Evolutionary conservation across 305 asterid species (phyloP).

Genomic region (Fraxinus paxiana): DNA sequence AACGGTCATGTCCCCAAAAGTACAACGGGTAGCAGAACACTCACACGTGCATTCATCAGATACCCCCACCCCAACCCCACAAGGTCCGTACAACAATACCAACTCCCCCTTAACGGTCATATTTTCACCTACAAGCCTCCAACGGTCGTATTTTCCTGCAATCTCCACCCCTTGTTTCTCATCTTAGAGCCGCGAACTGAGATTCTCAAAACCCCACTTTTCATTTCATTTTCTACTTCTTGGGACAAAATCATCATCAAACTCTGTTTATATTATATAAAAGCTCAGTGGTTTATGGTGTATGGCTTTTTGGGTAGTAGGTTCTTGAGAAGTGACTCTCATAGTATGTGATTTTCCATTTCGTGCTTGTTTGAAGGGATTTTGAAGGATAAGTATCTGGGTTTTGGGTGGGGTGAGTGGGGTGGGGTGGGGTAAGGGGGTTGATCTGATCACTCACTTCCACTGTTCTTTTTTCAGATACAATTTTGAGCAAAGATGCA

Average conservation of each 20-base stretch:
- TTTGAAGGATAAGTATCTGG: background rate
- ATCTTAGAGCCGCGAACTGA: constrained; percentile 44
- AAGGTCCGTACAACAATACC: constrained; percentile 41
- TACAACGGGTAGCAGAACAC: constrained; percentile 36
- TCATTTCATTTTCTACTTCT: constrained; percentile 28
- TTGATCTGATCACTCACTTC: constrained; percentile 23
- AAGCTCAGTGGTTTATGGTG: constrained; percentile 31
- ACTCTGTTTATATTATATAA: constrained; percentile 34
- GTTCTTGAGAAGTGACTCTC: constrained; percentile 31
- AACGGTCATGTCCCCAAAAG: constrained; percentile 53
- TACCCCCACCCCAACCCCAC: background rate
- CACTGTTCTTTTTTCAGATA: constrained; percentile 32
- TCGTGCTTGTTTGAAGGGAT: constrained; percentile 34
- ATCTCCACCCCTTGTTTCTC: constrained; percentile 46
- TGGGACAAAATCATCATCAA: constrained; percentile 23
- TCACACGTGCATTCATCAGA: constrained; percentile 58
- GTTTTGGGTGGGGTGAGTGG: constrained; percentile 20
- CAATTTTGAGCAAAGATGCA: constrained; percentile 35
- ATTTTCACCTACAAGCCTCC: constrained; percentile 56
- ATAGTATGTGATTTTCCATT: constrained; percentile 27
- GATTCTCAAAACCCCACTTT: constrained; percentile 30
- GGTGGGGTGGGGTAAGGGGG: constrained; percentile 25
- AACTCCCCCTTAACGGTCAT: constrained; percentile 63
- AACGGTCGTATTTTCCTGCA: constrained; percentile 63
- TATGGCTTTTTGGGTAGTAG: constrained; percentile 61